phyloP scores from a whole-genome alignment of 345 rosid species.

The Euphorbia peplus region DNA sequence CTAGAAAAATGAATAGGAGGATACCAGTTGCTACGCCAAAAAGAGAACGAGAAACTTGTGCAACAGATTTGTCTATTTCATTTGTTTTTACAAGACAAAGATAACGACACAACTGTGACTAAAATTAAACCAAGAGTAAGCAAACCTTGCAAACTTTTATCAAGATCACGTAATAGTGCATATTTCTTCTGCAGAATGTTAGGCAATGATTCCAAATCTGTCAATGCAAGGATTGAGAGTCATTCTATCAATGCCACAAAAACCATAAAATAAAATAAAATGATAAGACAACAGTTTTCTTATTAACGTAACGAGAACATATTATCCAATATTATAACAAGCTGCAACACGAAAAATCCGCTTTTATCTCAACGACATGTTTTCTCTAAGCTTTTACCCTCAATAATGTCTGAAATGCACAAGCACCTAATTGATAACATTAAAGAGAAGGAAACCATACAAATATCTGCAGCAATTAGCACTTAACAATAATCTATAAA shows the following conservation, averaged over 20 bases:
- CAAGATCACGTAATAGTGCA: conserved; percentile 76
- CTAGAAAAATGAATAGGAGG: not conserved
- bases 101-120: not conserved
- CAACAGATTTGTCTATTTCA: no score
- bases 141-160: conserved; percentile 86
- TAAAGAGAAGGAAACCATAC: not conserved
- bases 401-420: not conserved
- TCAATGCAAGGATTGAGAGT: not conserved
- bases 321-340: not conserved
- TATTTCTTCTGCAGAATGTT: conserved; percentile 85
- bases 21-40: not conserved
- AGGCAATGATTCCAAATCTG: conserved; percentile 82
- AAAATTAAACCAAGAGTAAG: not conserved
- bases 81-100: not conserved
- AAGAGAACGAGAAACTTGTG: not conserved
- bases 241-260: not conserved
- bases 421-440: not conserved
- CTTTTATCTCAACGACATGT: not conserved
- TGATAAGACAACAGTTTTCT: not conserved
- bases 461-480: not conserved
- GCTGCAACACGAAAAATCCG: not conserved
- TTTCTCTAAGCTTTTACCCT: no score
- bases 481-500: not conserved
- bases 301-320: no score
- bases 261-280: not conserved